phyloP scores from a whole-genome alignment of 768 basidiomycete species.

The Naganishia vishniacii region DNA sequence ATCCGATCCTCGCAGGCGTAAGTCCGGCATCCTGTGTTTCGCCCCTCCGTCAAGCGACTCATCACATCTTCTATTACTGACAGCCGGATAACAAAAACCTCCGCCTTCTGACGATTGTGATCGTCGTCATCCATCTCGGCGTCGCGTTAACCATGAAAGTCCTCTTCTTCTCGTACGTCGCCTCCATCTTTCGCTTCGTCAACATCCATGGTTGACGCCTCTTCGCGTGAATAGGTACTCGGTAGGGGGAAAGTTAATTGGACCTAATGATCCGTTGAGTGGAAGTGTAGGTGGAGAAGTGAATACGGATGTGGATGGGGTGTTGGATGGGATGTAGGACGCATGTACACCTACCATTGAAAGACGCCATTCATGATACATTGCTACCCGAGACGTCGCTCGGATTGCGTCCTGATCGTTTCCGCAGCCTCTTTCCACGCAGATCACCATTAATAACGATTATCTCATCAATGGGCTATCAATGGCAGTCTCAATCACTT shows the following conservation, averaged over 20 bases:
- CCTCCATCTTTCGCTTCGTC: not conserved
- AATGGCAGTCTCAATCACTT: no score
- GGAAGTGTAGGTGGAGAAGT: constrained; percentile 9
- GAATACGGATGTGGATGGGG: constrained; percentile 10
- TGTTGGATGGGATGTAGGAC: not conserved
- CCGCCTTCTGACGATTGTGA: constrained; percentile 70
- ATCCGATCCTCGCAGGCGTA: constrained; percentile 80
- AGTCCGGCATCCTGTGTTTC: constrained; percentile 43
- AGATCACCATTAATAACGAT: no score
- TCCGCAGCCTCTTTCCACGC: no score
- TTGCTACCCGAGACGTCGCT: no score
- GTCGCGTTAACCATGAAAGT: constrained; percentile 83
- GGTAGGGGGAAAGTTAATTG: constrained; percentile 27
- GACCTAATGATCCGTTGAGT: constrained; percentile 25
- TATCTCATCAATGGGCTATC: no score
- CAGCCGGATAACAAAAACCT: constrained; percentile 68
- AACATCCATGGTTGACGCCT: not conserved
- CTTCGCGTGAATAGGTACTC: constrained; percentile 8
- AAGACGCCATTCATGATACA: no score
- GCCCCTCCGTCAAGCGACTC: not conserved
- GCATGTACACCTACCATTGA: no score
- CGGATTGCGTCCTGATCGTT: no score
- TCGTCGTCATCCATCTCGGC: constrained; percentile 68
- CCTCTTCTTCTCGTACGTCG: constrained; percentile 56
- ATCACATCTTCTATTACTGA: no score